Evolutionary conservation across 129 eudicot species (phyloP), one percentile per base, ranked within the genome.

Genomic region (Centaurea solstitialis): DNA sequence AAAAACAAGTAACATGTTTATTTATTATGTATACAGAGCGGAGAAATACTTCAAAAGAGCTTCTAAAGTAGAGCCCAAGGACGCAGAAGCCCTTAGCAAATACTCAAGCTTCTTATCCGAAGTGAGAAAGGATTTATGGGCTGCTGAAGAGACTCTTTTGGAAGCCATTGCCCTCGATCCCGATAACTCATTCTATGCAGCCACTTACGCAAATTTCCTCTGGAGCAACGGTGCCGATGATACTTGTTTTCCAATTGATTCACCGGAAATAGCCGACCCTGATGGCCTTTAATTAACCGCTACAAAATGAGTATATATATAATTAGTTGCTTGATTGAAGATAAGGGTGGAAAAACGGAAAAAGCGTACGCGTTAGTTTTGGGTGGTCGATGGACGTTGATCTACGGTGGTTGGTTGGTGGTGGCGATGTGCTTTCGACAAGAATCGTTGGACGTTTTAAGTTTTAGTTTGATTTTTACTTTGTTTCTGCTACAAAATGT

Each of bases 21-120:
- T 76, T 30, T 4, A 47, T 39, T 38, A 77, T 61, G 68, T 76
- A 68, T 9, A 74, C 91, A 96, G 98, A 87, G 99, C 99, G 1
- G 99, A 96, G 73, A 88, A 89, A 4, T 96, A 96, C 82, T 93
- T 96, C 76, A 93, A 96, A 87, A 88, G 87, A 84, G 99, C 97
- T 0, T 80, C 76, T 20, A 67, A 74, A 45, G 93, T 84, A 84
- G 99, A 96, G 87, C 98, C 98, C 3, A 93, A 89, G 84, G 99
- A 96, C 69, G 98, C 98, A 0, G 99, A 96, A 77, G 98, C 98
- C 35, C 79, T 89, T 66, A 91, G 87, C 90, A 93, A 96, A 74
- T 96, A 96, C 37, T 94, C 99, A 15, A 89, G 74, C 73, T 96
- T 96, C 87, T 79, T 96, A 35, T 93, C 93, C 98, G 80, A 75